Conservation (phyloP, 139 green algal genomes). For the Tetratostichococcus sp. region DNA sequence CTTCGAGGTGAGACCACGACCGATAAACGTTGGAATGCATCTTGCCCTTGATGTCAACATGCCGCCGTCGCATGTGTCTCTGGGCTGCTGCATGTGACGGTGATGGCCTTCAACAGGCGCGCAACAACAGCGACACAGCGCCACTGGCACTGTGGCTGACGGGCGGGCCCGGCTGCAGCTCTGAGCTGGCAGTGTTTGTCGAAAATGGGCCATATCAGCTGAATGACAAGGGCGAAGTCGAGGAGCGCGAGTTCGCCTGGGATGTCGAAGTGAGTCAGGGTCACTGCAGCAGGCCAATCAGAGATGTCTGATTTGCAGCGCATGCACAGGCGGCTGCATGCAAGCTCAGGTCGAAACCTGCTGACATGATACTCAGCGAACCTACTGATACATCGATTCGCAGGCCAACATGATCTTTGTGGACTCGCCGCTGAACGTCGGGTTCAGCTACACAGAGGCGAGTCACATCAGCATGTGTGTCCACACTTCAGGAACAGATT, state of each 20-base stretch:
- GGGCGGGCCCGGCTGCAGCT: constrained; percentile 89
- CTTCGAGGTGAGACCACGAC: constrained; percentile 63
- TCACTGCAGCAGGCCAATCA: no score
- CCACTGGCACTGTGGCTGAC: constrained; percentile 19
- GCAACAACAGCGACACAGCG: neutral
- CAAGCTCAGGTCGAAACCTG: no score
- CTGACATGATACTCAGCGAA: no score
- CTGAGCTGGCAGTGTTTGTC: constrained; percentile 83
- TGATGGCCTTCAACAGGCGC: neutral
- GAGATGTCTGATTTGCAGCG: no score
- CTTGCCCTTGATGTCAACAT: no score
- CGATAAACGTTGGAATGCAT: no score
- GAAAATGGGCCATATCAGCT: constrained; percentile 87
- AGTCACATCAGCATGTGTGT: no score
- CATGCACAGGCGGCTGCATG: no score
- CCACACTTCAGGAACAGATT: no score
- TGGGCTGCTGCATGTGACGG: neutral
- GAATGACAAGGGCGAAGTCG: constrained; percentile 55
- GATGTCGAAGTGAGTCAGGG: constrained; percentile 22
- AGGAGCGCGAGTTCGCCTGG: constrained; percentile 71
- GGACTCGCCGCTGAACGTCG: neutral
- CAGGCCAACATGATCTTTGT: neutral
- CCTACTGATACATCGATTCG: no score
- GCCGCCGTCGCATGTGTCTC: neutral
- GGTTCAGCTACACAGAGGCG: neutral